Base-by-base conservation (phyloP, 345 rosid species). In the Punica granatum region DNA sequence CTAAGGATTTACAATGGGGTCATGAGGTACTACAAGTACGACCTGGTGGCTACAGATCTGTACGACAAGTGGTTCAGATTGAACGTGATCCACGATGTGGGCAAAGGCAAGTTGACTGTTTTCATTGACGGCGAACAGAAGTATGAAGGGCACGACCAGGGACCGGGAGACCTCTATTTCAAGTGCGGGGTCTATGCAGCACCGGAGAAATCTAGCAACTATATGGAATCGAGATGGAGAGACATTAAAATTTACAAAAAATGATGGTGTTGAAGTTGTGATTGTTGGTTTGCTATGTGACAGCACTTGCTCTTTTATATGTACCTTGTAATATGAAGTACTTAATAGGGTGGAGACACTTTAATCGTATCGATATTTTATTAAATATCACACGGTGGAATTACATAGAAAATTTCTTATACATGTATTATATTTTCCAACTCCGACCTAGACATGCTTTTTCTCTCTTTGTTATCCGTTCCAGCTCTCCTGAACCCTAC, bases 151-250 rank as follows among this genome's bases (percentile, higher is more conserved):
- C 25, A 39, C 0, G 83, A 64, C 3, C 70, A 12, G 0, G 80
- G 83, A 0, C 71, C 78, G 21, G 49, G 19, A 16, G 37, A 54
- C 7, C 82, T 70, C 67, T 66, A 41, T 36, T 75, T 82, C 23
- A 82, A 82, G 42, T 79, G 74, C 49, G 83, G 84, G 14, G 82
- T 77, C 2, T 79, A 82, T 67, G 42, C 11, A 37, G 18, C 70
- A 1, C 73, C 70, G 34, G 61, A 59, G 4, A 43, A 68, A 12
- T 19, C 35, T 3, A 73, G 75, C 37, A 48, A 64, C 65, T 31
- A 54, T 65, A 69, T 77, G 83, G 76, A 79, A 49, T 77, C 81
- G 31, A 73, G 62, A n/a, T 82, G 83, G 83, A 75, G 60, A 44
- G 69, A 63, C 21, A 66, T 74, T 23, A 70, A 65, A 48, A 53